Evolutionary conservation across 768 basidiomycete species (phyloP).

Genomic region (Amanita jacksonii): DNA sequence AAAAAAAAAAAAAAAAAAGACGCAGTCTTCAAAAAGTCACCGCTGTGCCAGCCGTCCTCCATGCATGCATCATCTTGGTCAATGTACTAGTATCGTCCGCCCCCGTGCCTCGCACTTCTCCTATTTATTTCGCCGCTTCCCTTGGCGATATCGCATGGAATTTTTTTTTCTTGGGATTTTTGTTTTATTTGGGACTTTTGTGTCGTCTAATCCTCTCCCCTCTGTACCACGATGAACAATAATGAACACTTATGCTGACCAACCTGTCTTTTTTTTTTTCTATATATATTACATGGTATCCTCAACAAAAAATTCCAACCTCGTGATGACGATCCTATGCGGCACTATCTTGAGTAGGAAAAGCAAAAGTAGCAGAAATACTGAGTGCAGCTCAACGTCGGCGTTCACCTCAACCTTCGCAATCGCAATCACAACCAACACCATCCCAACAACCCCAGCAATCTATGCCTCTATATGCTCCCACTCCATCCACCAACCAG

Average conservation of each 20-base stretch:
- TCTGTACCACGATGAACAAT: no score
- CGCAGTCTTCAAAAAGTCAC: no score
- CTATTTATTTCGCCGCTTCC: neutral
- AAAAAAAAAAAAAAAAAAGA: no score
- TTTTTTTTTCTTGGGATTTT: no score
- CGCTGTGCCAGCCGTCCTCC: neutral
- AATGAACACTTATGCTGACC: neutral
- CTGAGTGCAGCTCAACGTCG: neutral
- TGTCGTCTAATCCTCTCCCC: no score
- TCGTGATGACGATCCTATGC: neutral
- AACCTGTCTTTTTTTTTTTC: neutral
- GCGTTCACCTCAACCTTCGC: neutral
- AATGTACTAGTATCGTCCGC: neutral
- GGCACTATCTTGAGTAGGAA: neutral
- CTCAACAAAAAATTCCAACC: no score
- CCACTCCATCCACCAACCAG: neutral
- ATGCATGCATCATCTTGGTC: neutral
- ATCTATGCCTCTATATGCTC: neutral
- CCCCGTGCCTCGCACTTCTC: neutral
- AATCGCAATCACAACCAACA: neutral
- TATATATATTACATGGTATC: neutral
- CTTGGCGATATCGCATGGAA: no score
- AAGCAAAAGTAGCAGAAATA: neutral
- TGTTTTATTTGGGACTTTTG: no score
- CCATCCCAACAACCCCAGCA: slow-evolving; percentile 4